Percentiles rank a stretch among this genome's conserved stretches.
Conservation (phyloP, 73 alveolate species). For the Tetrahymena elliotti region DNA sequence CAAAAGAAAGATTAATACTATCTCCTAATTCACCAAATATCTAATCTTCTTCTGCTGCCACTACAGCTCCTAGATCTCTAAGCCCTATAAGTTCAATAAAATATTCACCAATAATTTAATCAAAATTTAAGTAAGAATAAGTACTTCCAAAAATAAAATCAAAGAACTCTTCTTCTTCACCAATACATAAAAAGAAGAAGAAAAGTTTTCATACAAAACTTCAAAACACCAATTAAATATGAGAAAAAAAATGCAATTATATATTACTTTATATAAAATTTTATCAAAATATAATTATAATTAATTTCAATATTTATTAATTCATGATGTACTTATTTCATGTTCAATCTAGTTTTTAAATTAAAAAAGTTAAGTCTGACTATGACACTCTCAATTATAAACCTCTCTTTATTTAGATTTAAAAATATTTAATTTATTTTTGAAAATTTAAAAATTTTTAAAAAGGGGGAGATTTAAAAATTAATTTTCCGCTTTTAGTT, state of each 20-base stretch:
- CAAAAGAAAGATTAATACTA: background rate
- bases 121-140: background rate
- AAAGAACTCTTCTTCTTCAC: background rate
- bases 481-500: background rate
- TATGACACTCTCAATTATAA: too few species aligned
- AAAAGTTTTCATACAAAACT: background rate
- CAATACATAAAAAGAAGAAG: background rate
- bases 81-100: background rate
- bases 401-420: background rate
- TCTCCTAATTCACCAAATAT: background rate
- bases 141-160: background rate
- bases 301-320: background rate
- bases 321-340: background rate
- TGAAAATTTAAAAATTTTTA: background rate
- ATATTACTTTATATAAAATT: too few species aligned
- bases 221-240: background rate
- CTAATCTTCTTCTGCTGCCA: background rate
- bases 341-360: background rate
- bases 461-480: background rate
- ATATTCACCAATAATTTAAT: background rate
- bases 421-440: background rate
- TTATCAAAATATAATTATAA: too few species aligned
- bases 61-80: background rate
- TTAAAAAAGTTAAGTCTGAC: too few species aligned
- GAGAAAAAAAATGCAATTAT: background rate